Evolutionary conservation across 2,329 filamentous ascomycete species (phyloP).

Genomic region (Beauveria bassiana): DNA sequence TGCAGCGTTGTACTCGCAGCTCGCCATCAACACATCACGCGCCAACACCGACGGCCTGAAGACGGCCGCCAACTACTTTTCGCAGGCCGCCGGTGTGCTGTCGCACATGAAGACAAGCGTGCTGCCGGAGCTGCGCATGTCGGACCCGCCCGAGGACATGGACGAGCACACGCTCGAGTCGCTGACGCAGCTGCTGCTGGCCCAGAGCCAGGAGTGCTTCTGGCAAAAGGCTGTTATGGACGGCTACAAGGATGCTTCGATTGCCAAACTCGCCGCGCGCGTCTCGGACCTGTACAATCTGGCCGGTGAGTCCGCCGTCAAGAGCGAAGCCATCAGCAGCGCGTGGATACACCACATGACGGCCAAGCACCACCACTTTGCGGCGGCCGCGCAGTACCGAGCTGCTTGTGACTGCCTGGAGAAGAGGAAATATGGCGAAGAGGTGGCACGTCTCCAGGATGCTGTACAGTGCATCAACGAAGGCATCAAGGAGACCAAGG

Average conservation of each 20-base stretch:
- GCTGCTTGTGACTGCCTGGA: slow-evolving; percentile 87
- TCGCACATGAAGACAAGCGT: slow-evolving; percentile 67
- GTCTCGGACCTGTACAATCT: slow-evolving; percentile 86
- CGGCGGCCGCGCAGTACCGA: slow-evolving; percentile 86
- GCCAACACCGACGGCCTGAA: slow-evolving; percentile 77
- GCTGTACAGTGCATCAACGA: slow-evolving; percentile 77
- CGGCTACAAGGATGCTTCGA: slow-evolving; percentile 81
- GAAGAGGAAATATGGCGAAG: slow-evolving; percentile 90
- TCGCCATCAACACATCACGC: slow-evolving; percentile 74
- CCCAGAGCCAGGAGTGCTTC: slow-evolving; percentile 93
- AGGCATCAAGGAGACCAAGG: slow-evolving; percentile 71
- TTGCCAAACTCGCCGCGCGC: slow-evolving; percentile 80
- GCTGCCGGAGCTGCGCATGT: slow-evolving; percentile 72
- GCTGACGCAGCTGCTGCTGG: slow-evolving; percentile 74
- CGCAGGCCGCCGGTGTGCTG: slow-evolving; percentile 76
- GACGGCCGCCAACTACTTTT: slow-evolving; percentile 82
- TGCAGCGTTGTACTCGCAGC: slow-evolving; percentile 84
- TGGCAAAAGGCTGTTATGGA: slow-evolving; percentile 98
- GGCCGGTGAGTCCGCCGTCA: slow-evolving; percentile 77
- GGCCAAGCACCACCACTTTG: slow-evolving; percentile 95
- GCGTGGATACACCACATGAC: slow-evolving; percentile 98
- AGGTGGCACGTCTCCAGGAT: slow-evolving; percentile 79
- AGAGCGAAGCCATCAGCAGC: slow-evolving; percentile 81
- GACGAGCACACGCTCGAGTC: slow-evolving; percentile 80
- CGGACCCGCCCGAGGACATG: slow-evolving; percentile 90